These are phyloP conservation scores for Xylaria digitata DNA, from an alignment of 2,329 filamentous ascomycete species.

Conservation along the genomic window DNA sequence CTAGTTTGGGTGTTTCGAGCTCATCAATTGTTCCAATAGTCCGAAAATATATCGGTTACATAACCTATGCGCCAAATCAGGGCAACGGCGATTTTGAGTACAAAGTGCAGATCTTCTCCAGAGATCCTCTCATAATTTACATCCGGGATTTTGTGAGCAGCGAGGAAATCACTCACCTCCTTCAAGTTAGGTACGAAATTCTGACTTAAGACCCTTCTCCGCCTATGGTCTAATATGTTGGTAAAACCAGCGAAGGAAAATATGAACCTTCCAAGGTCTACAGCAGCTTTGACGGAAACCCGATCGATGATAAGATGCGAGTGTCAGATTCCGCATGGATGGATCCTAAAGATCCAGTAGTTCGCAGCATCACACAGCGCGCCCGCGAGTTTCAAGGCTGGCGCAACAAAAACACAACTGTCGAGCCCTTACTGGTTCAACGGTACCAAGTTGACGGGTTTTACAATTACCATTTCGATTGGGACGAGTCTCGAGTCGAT, in stretches of 20 bases:
- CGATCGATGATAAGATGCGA: slow-evolving; percentile 16
- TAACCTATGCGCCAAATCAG: background rate
- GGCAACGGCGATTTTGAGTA: background rate
- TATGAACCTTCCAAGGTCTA: slow-evolving; percentile 29
- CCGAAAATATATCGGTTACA: background rate
- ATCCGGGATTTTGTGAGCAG: slow-evolving; percentile 26
- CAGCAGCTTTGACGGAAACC: slow-evolving; percentile 16
- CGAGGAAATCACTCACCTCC: slow-evolving; percentile 25
- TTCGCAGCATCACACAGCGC: slow-evolving; percentile 16
- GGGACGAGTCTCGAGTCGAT: slow-evolving; percentile 5
- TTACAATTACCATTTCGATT: slow-evolving; percentile 32
- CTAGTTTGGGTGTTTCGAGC: background rate
- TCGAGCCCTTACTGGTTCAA: slow-evolving; percentile 25
- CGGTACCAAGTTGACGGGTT: slow-evolving; percentile 27
- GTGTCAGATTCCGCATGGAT: slow-evolving; percentile 24
- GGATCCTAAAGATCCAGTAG: slow-evolving; percentile 13
- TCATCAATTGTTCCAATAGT: background rate
- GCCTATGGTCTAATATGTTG: background rate
- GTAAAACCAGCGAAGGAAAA: slow-evolving; percentile 18
- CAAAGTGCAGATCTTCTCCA: slow-evolving; percentile 27
- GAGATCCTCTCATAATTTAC: slow-evolving; percentile 29
- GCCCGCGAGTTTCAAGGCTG: slow-evolving; percentile 27
- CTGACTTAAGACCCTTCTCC: background rate
- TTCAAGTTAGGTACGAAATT: slow-evolving; percentile 21
- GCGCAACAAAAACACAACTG: slow-evolving; percentile 7